phyloP scores from a whole-genome alignment of 768 basidiomycete species.

The Sistotremastrum suecicum region DNA sequence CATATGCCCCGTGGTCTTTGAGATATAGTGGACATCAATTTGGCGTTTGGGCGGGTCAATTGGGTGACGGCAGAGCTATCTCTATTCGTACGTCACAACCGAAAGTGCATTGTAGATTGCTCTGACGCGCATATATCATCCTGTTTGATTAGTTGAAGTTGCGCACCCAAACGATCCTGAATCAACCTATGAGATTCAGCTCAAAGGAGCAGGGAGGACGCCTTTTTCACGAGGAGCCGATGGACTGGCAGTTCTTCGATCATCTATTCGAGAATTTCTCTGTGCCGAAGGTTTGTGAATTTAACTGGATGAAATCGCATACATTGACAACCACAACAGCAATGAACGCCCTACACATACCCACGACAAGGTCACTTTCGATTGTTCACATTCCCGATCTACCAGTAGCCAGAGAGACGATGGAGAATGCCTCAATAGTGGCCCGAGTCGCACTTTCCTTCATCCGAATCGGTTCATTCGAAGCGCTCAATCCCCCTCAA shows the following conservation, averaged over 20 bases:
- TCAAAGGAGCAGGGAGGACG: conserved; percentile 90
- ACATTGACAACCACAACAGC: conserved; percentile 22
- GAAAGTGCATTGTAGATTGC: not conserved
- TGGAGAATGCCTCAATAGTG: conserved; percentile 58
- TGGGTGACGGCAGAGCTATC: conserved; percentile 94
- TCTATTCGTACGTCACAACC: conserved; percentile 42
- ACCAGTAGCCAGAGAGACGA: conserved; percentile 59
- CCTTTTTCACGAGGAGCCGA: conserved; percentile 90
- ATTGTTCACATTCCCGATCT: conserved; percentile 63
- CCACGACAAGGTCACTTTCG: conserved; percentile 78
- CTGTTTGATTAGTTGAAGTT: conserved; percentile 44
- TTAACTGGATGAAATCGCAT: conserved; percentile 24
- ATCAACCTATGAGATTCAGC: conserved; percentile 67
- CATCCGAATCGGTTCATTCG: conserved; percentile 83
- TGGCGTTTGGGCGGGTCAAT: conserved; percentile 81
- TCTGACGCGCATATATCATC: not conserved
- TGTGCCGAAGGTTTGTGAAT: conserved; percentile 65
- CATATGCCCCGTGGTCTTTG: conserved; percentile 72
- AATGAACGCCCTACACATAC: conserved; percentile 70
- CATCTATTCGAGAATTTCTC: conserved; percentile 87
- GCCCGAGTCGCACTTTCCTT: conserved; percentile 83
- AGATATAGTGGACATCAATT: conserved; percentile 90
- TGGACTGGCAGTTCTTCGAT: conserved; percentile 89
- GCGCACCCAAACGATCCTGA: conserved; percentile 47
- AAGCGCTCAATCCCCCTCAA: conserved; percentile 64